phyloP scores from a whole-genome alignment of 129 eudicot genomes.

The Flaveria trinervia region DNA sequence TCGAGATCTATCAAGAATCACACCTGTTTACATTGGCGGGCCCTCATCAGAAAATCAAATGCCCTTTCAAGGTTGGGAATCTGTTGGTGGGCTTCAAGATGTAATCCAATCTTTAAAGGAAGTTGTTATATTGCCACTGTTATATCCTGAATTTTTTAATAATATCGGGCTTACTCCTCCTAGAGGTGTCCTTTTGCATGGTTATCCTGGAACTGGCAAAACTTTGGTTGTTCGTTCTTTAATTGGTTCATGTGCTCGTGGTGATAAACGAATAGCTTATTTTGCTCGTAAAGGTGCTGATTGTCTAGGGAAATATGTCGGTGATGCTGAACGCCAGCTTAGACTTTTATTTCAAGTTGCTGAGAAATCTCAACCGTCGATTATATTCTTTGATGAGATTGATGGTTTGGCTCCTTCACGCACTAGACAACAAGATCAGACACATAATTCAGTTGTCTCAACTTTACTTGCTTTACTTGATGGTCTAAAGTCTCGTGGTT shows the following conservation, averaged over 20 bases:
- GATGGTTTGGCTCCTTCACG: conserved; percentile 98
- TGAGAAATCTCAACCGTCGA: conserved; percentile 94
- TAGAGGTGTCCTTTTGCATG: conserved; percentile 94
- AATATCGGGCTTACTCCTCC: conserved; percentile 94
- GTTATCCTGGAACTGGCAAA: conserved; percentile 99
- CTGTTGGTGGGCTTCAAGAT: conserved; percentile 92
- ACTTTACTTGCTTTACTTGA: conserved; percentile 92
- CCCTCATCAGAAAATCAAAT: conserved; percentile 50
- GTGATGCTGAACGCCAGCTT: conserved; percentile 99
- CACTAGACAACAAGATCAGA: conserved; percentile 94
- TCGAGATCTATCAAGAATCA: conserved; percentile 80
- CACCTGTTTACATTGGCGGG: conserved; percentile 91
- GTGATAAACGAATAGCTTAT: conserved; percentile 87
- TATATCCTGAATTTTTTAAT: conserved; percentile 80
- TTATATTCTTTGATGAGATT: conserved; percentile 94
- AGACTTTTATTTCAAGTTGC: conserved; percentile 97
- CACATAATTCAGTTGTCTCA: conserved; percentile 97
- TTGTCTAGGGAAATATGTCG: conserved; percentile 97
- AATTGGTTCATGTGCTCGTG: conserved; percentile 97
- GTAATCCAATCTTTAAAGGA: conserved; percentile 92
- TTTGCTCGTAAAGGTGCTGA: conserved; percentile 99
- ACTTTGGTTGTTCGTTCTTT: conserved; percentile 90
- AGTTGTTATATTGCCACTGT: conserved; percentile 89
- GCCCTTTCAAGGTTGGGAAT: conserved; percentile 92
- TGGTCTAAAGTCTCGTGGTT: conserved; percentile 95